Evolutionary conservation across 225 moss, liverwort and hornwort species (phyloP), one percentile per base, ranked within the genome.

Genomic region (Sphagnum tenellum): DNA sequence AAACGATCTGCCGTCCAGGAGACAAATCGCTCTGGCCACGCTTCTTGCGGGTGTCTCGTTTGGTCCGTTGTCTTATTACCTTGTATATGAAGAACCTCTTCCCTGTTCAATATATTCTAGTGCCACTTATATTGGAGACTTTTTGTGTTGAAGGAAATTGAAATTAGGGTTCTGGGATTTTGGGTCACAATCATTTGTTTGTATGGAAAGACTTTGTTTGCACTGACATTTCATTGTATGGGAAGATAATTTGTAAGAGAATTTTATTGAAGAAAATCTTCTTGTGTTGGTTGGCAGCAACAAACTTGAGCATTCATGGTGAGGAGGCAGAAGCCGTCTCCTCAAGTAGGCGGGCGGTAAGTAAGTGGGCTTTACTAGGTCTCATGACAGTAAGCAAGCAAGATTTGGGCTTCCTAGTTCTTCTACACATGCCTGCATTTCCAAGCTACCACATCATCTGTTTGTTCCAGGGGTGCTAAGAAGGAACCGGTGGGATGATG

Each of bases 291-390:
- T 80, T 70, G 77, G 64, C 77, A 52, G 77, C 84, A 80, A 71
- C 75, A 72, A 62, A 76, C 59, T 68, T 67, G 53, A 67, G 75
- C 66, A 69, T 77, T 54, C 69, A 72, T 45, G 59, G 64, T 68
- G 70, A 80, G 64, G 73, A 64, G 50, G 77, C 84, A 69, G 60
- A 64, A 68, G 84, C 77, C 66, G 84, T 73, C 57, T 84, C 84
- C 48, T 71, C 80, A 61, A 84, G 84, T 71, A 80, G 75, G 69
- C 75, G 84, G 48, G 84, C 84, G 61, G 84, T 84, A 84, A 83
- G 83, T 4, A 60, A 44, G 2, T 49, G 48, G 63, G 11, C 10
- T 4, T 49, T 4, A 11, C 9, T 10, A 49, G 6, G 6, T 10
- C 14, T 12, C 49, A 8, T 47, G 48, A 4, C 47, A 9, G 44